Evolutionary conservation across 768 basidiomycete species (phyloP).

Genomic region (Tulasnella sp.): DNA sequence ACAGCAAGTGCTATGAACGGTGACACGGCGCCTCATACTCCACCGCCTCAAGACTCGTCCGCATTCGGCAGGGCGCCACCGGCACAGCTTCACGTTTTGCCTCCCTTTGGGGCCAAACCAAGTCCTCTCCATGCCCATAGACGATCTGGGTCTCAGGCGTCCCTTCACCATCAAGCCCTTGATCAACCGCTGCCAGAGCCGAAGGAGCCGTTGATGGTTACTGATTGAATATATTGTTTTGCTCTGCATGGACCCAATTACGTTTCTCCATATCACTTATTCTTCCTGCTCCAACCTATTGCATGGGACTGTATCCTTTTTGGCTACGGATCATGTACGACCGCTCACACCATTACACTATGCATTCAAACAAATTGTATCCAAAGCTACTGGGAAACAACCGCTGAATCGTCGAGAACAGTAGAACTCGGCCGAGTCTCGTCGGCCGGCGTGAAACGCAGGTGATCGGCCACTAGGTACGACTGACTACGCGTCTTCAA

Average conservation of each 20-base stretch:
- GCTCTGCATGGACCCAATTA: not conserved
- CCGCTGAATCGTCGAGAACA: too few relatives aligned
- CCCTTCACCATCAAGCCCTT: not conserved
- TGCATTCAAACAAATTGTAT: too few relatives aligned
- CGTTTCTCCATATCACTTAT: not conserved
- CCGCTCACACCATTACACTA: too few relatives aligned
- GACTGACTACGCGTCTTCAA: slow-evolving; percentile 43
- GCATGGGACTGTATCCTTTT: too few relatives aligned
- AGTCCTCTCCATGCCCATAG: not conserved
- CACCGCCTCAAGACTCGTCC: too few relatives aligned
- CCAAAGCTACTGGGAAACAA: too few relatives aligned
- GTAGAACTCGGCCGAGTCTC: too few relatives aligned
- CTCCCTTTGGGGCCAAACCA: slow-evolving; percentile 1
- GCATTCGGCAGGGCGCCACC: not conserved
- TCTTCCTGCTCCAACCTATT: not conserved
- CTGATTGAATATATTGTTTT: not conserved
- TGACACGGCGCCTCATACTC: too few relatives aligned
- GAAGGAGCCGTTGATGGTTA: not conserved
- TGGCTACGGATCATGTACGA: too few relatives aligned
- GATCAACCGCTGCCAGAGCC: not conserved
- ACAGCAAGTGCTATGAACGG: too few relatives aligned
- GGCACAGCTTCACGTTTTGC: not conserved
- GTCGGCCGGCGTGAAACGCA: too few relatives aligned
- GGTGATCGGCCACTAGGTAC: too few relatives aligned
- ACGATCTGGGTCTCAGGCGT: not conserved